These are phyloP conservation scores for Sugiyamaella lignohabitans DNA, from an alignment of 805 yeast genomes.

Conservation along the genomic window DNA sequence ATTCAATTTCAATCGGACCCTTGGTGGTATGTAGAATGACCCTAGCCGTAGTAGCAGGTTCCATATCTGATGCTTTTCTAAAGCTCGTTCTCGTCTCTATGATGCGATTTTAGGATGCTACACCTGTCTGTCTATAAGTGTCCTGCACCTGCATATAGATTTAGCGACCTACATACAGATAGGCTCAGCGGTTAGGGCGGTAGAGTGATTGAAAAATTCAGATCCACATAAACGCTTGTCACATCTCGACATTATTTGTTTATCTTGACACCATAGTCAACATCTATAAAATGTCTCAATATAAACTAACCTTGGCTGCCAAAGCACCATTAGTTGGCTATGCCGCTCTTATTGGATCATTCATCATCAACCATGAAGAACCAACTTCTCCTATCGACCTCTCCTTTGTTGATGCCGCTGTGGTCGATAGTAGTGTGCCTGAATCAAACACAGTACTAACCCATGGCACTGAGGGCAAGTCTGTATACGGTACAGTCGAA, in stretches of 20 bases:
- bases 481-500: constrained; percentile 34
- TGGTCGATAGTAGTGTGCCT: constrained; percentile 39
- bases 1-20: constrained; percentile 53
- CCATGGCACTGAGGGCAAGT: constrained; percentile 34
- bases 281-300: constrained; percentile 8
- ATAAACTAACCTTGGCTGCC: constrained; percentile 60
- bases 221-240: no score
- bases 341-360: constrained; percentile 70
- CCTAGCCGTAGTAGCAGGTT: constrained; percentile 31
- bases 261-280: no score
- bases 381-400: constrained; percentile 44
- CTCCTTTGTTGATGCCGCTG: constrained; percentile 67
- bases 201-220: neutral
- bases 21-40: constrained; percentile 50
- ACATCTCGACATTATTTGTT: no score
- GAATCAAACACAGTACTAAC: constrained; percentile 39
- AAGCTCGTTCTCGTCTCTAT: no score
- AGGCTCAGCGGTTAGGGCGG: no score
- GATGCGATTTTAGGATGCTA: no score
- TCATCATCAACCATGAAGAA: constrained; percentile 52
- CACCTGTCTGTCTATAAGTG: no score
- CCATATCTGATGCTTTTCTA: constrained; percentile 6
- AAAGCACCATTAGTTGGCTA: constrained; percentile 83
- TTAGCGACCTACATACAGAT: no score
- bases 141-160: no score